Base-by-base conservation (phyloP, 805 yeast species). In the Cyberlindnera americana region DNA sequence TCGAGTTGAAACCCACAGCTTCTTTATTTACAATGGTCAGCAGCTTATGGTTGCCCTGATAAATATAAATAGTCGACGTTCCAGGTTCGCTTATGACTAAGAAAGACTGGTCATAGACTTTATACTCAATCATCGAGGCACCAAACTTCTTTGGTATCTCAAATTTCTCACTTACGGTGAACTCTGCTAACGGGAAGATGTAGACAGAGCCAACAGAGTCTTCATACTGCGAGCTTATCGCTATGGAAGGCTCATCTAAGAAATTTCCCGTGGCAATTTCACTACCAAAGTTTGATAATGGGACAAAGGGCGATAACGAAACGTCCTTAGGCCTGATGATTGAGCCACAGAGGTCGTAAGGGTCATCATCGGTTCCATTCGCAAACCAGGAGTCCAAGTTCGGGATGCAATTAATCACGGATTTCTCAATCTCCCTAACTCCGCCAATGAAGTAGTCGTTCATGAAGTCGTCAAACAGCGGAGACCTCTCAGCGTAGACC, bases 381-480 rank as follows among this genome's bases (percentile, higher is more conserved):
- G 46, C 52, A 41, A 77, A 66, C 81, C 81, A 77, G 0, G 32
- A 14, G 7, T 64, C 44, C 16, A 77, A 49, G 3, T 55, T 55
- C 1, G 56, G 47, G 5, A 68, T 17, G 44, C 83, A 78, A 15
- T 45, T 52, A 12, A 56, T 46, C 1, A 67, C 58, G 2, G 77
- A 62, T 26, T 54, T 46, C 2, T 65, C 54, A 39, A 76, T 67
- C 32, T 77, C 81, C 22, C 65, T 62, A 9, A 75, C 36, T 0
- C 83, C 83, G 2, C 83, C 83, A 31, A 69, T 61, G 38, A 59
- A 73, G 42, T 78, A 78, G 19, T 59, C 61, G 29, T 74, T 77
- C 14, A 77, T 40, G 1, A 64, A 44, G 15, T 64, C 67, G 22
- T 61, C 61, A 15, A 73, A 50, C 8, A 72, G 44, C 0, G 82